phyloP scores from a whole-genome alignment of 2,329 filamentous ascomycete species.

The Talaromyces sp. region DNA sequence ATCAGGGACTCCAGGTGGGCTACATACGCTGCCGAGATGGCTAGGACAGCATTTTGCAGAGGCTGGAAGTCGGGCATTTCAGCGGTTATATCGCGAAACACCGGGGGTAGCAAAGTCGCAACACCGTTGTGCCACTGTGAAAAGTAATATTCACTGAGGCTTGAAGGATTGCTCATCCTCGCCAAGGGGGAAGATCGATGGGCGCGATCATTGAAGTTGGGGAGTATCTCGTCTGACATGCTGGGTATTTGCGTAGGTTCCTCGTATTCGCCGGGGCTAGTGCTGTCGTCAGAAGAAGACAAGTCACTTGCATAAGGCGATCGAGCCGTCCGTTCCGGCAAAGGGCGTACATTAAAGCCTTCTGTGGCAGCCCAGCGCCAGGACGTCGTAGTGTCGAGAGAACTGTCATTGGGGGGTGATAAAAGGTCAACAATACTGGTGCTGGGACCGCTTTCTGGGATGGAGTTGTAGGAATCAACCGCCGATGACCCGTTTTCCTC shows the following conservation, averaged over 20 bases:
- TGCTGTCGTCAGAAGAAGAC: neutral
- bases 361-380: neutral
- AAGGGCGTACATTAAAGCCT: neutral
- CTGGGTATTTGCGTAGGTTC: neutral
- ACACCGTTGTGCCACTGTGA: constrained; percentile 15
- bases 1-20: constrained; percentile 10
- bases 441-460: neutral
- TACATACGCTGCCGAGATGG: constrained; percentile 11
- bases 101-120: constrained; percentile 2
- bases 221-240: neutral
- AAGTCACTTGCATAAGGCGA: neutral
- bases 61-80: constrained; percentile 16
- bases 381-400: neutral
- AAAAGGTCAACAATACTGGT: neutral
- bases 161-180: neutral
- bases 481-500: neutral
- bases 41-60: constrained; percentile 8
- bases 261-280: neutral
- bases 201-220: neutral
- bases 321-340: neutral
- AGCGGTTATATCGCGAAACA: constrained; percentile 7
- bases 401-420: neutral
- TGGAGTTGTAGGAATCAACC: neutral
- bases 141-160: constrained; percentile 9
- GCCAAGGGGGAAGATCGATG: neutral